Evolutionary conservation across 176 grass and related monocot genomes (phyloP), one percentile per base, ranked within the genome.

Genomic region (Metroxylon sagu): DNA sequence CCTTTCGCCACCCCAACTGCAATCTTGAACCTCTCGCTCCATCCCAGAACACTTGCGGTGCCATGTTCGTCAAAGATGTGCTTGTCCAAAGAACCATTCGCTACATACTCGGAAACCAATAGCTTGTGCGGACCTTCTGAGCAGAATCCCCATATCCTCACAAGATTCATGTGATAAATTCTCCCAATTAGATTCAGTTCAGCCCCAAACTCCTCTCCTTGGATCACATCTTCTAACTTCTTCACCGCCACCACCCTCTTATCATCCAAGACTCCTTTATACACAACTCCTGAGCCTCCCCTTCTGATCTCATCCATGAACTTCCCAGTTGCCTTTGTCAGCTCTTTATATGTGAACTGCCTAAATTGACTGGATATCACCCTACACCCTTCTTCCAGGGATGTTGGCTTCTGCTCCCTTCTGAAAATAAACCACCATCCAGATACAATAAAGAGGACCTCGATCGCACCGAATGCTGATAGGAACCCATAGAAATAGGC

Each of bases 91-190:
- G n/a, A n/a, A n/a, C n/a, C n/a, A n/a, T n/a, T n/a, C n/a, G n/a
- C n/a, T n/a, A n/a, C n/a, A n/a, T n/a, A n/a, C n/a, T n/a, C n/a
- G n/a, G n/a, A n/a, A n/a, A n/a, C n/a, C n/a, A n/a, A n/a, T 25
- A 75, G 72, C 62, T 43, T 66, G 57, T 60, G 52, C 10, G 72
- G 51, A 12, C 54, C 16, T 48, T 67, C 62, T 6, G 52, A 57
- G 65, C 72, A 75, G 65, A 75, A 75, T 18, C 72, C 72, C 14
- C 57, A 56, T 49, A 67, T 26, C 57, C 49, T 75, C 2, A 75
- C 62, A 25, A 75, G 19, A 66, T 75, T 75, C 72, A 66, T 75
- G 18, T 75, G 72, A 19, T 75, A 66, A 6, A 75, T 75, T 66
- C 61, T 75, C 1, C 62, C 60, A 26, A 75, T 67, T 6, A 54